These are phyloP conservation scores for Elongisporangium prolatum DNA, from an alignment of 352 stramenopile genomes.

Conservation along the genomic window DNA sequence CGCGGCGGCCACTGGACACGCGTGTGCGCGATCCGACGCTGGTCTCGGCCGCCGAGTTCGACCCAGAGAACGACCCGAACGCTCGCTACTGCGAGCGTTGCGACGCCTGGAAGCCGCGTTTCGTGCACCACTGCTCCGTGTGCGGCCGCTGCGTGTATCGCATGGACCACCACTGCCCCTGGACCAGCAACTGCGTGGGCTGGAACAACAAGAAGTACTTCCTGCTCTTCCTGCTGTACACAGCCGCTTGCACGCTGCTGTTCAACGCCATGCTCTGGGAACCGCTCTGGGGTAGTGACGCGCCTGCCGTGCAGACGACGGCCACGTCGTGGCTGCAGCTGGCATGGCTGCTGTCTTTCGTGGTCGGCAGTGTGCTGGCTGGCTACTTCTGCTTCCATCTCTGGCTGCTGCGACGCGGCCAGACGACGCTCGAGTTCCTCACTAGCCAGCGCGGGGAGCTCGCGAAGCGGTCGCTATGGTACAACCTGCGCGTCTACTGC, in stretches of 20 bases:
- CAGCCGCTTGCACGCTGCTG: slow-evolving; percentile 50
- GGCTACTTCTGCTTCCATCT: slow-evolving; percentile 78
- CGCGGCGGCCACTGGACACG: slow-evolving; percentile 11
- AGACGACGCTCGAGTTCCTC: slow-evolving; percentile 80
- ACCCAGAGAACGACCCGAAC: slow-evolving; percentile 9
- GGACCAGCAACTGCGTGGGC: slow-evolving; percentile 83
- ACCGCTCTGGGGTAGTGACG: slow-evolving; percentile 18
- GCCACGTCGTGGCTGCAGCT: slow-evolving; percentile 33
- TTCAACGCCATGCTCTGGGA: slow-evolving; percentile 42
- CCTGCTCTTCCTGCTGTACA: slow-evolving; percentile 77
- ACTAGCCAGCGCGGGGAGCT: slow-evolving; percentile 45
- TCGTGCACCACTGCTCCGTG: slow-evolving; percentile 76
- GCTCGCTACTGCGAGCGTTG: slow-evolving; percentile 77
- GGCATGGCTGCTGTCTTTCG: slow-evolving; percentile 43
- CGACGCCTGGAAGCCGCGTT: slow-evolving; percentile 46
- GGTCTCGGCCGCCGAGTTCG: background rate
- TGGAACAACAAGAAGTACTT: slow-evolving; percentile 85
- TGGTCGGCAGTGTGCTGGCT: slow-evolving; percentile 46
- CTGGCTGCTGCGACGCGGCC: slow-evolving; percentile 54
- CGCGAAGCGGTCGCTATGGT: slow-evolving; percentile 26
- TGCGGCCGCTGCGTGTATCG: slow-evolving; percentile 70
- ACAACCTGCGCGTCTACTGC: slow-evolving; percentile 69
- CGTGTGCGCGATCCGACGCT: slow-evolving; percentile 3
- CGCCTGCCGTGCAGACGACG: slow-evolving; percentile 4
- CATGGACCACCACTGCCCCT: slow-evolving; percentile 87